Base-by-base conservation (phyloP, 179 eudicot species). In the Sideroxylon spinosum region DNA sequence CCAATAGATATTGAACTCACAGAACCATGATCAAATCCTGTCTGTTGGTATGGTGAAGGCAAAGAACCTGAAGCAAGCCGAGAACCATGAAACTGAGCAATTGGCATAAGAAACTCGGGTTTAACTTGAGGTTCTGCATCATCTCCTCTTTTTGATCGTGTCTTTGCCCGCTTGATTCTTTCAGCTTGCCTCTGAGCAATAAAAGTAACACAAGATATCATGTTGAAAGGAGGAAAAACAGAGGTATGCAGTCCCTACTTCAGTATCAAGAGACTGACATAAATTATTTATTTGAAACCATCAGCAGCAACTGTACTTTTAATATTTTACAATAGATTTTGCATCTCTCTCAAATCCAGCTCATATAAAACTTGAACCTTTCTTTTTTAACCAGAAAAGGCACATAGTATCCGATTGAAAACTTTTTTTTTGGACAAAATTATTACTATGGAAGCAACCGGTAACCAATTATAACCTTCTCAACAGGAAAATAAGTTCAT, bases 11-110 rank as follows among this genome's bases (percentile, higher is more conserved):
- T 76, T 62, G 81, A 60, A 25, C 75, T 73, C 6, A 59, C 66
- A 52, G 86, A 61, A 79, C 80, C 32, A 9, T 81, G 53, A 55
- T 59, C 65, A 49, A 62, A 67, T 78, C 79, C 93, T 68, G 75
- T 71, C 28, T 82, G 83, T 76, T 90, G 93, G 75, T 82, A 92
- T 37, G 98, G 97, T 73, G 99, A 90, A 79, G 97, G 91, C 52
- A 90, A 65, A 75, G 89, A 88, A 76, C 93, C 97, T 25, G 98
- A 91, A 81, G 99, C 99, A 81, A 94, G 97, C 53, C 98, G 98
- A 74, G 99, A 96, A 77, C 97, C 98, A 76, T 87, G 94, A 82
- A 85, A 94, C 62, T 87, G 92, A 85, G 88, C 84, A 83, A 94
- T 94, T 16, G 99, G 90, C 83, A 94, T 97, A 57, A 96, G 64